Conservation (phyloP, 2,329 filamentous ascomycete genomes). For the Gremmenia infestans region DNA sequence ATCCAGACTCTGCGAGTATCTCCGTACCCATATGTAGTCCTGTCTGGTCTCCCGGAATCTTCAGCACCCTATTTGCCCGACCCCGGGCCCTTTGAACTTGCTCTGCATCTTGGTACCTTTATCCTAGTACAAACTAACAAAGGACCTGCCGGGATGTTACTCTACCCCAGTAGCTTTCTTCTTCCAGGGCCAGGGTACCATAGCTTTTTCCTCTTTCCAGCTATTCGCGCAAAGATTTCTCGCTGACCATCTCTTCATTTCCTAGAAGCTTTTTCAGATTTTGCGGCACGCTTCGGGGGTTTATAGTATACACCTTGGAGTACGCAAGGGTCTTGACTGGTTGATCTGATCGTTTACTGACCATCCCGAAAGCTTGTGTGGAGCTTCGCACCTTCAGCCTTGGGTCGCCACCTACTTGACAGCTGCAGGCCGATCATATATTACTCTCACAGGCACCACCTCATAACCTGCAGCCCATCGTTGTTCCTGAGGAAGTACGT, state of each 20-base stretch:
- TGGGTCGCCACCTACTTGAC: slow-evolving; percentile 9
- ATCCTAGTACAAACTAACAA: neutral
- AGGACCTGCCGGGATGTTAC: neutral
- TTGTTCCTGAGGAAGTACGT: slow-evolving; percentile 20
- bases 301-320: slow-evolving; percentile 7
- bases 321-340: neutral
- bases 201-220: slow-evolving; percentile 27
- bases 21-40: neutral
- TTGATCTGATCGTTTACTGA: slow-evolving; percentile 11
- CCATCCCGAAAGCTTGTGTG: slow-evolving; percentile 6
- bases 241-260: slow-evolving; percentile 4
- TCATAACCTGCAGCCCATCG: slow-evolving; percentile 17
- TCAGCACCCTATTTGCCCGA: neutral
- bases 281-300: slow-evolving; percentile 17
- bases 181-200: slow-evolving; percentile 14
- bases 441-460: slow-evolving; percentile 18
- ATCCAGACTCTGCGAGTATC: neutral
- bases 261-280: slow-evolving; percentile 9
- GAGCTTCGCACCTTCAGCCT: slow-evolving; percentile 15
- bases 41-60: neutral
- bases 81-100: neutral
- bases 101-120: neutral
- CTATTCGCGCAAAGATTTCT: slow-evolving; percentile 3
- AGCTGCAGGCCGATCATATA: slow-evolving; percentile 10
- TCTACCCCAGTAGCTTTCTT: neutral